These are phyloP conservation scores for Diaporthe citri DNA, from an alignment of 2,329 filamentous ascomycete genomes.

Conservation along the genomic window DNA sequence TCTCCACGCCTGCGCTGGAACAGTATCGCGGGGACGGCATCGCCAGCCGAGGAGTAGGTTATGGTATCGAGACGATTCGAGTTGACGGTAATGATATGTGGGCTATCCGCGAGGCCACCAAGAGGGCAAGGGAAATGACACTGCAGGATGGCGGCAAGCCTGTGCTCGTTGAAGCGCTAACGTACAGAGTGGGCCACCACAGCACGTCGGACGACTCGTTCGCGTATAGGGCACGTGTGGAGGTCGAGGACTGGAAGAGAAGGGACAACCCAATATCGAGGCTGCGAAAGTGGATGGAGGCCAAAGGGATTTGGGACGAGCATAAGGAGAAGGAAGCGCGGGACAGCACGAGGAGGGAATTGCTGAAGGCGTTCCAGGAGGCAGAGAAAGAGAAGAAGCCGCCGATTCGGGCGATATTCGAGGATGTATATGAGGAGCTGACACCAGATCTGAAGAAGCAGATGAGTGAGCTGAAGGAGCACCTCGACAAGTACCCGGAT, in stretches of 20 bases:
- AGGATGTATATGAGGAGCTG: slow-evolving; percentile 89
- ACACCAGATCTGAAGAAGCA: slow-evolving; percentile 74
- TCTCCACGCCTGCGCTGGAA: slow-evolving; percentile 82
- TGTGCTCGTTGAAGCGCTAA: slow-evolving; percentile 94
- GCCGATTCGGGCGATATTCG: slow-evolving; percentile 79
- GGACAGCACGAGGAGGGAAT: slow-evolving; percentile 60
- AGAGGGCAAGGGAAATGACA: slow-evolving; percentile 80
- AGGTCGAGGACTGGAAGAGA: slow-evolving; percentile 89
- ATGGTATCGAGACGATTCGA: slow-evolving; percentile 86
- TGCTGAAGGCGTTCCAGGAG: slow-evolving; percentile 85
- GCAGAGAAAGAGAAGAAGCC: slow-evolving; percentile 88
- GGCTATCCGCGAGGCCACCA: slow-evolving; percentile 78
- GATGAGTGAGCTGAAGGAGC: slow-evolving; percentile 78
- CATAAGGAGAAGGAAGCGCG: slow-evolving; percentile 74
- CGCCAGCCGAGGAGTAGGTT: slow-evolving; percentile 80
- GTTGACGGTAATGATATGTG: slow-evolving; percentile 88
- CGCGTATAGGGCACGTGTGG: slow-evolving; percentile 91
- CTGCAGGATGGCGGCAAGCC: slow-evolving; percentile 84
- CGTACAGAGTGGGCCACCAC: slow-evolving; percentile 95
- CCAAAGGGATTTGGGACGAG: slow-evolving; percentile 86
- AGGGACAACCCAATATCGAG: slow-evolving; percentile 54
- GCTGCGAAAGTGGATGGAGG: slow-evolving; percentile 80
- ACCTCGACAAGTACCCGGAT: slow-evolving; percentile 87
- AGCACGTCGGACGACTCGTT: slow-evolving; percentile 98
- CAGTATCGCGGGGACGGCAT: slow-evolving; percentile 88